phyloP scores from a whole-genome alignment of 441 rosid genomes.

The Hura crepitans region DNA sequence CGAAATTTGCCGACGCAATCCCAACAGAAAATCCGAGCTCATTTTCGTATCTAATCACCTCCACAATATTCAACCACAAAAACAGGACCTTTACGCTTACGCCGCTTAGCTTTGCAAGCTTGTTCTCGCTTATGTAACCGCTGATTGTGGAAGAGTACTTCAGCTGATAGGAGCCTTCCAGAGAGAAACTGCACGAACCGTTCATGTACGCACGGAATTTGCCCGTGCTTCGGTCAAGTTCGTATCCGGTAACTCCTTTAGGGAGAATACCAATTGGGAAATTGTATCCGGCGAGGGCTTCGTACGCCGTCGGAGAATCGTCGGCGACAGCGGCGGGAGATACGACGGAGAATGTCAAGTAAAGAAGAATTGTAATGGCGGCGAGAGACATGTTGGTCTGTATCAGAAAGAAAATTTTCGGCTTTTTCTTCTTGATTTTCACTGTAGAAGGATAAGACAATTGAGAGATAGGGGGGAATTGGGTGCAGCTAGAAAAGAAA shows the following conservation, averaged over 20 bases:
- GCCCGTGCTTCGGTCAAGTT: slow-evolving; percentile 53
- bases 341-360: slow-evolving; percentile 19
- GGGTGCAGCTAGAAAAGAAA: background rate
- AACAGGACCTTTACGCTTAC: slow-evolving; percentile 71
- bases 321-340: slow-evolving; percentile 14
- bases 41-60: slow-evolving; percentile 55
- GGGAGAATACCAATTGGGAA: slow-evolving; percentile 83
- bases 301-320: slow-evolving; percentile 46
- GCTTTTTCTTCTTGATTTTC: background rate
- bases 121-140: slow-evolving; percentile 53
- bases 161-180: slow-evolving; percentile 74
- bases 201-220: slow-evolving; percentile 48
- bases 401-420: background rate
- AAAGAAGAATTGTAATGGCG: slow-evolving; percentile 20
- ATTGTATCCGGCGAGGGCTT: slow-evolving; percentile 51
- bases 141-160: slow-evolving; percentile 62
- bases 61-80: slow-evolving; percentile 78
- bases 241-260: slow-evolving; percentile 51
- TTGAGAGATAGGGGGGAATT: background rate
- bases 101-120: slow-evolving; percentile 52
- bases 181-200: slow-evolving; percentile 67
- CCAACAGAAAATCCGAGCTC: slow-evolving; percentile 81
- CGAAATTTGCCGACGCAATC: slow-evolving; percentile 68
- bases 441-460: too few species aligned
- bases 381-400: slow-evolving; percentile 6